Base-by-base conservation (phyloP, 805 yeast genomes). In the Wickerhamiella slavikovae region DNA sequence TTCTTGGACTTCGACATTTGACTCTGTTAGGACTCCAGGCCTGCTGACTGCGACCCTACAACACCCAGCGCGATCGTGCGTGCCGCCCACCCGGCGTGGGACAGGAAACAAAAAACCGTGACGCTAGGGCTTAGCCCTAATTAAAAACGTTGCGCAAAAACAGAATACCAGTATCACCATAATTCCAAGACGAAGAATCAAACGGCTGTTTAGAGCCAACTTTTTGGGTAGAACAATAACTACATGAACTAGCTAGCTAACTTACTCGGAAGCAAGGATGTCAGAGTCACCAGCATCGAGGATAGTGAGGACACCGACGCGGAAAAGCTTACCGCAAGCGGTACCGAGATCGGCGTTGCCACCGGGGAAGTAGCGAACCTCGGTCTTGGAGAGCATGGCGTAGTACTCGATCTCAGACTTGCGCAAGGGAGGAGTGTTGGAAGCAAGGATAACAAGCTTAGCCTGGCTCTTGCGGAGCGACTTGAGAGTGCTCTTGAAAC, bases 301-400 rank as follows among this genome's bases (percentile, higher is more conserved):
- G 54, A 89, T 62, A 55, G 95, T 68, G 55, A 89, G 68, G 56
- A 83, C 85, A 71, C 96, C 96, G 52, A 89, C 96, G 71, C 95
- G 80, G 94, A 89, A 89, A 57, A 89, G 80, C 67, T 79, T 85
- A 83, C 99, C 99, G 68, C 94, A 85, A 52, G 94, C 93, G 53
- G 99, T 89, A 71, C 95, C 96, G 58, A 85, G 79, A 70, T 85
- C 96, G 68, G 85, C 85, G 94, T 85, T 85, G 64, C 93, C 92
- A 71, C 95, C 96, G 66, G 75, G 89, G 92, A 83, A 89, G 83
- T 83, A 91, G 89, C 85, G 83, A 47, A 73, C 75, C 57, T 70
- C 71, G 60, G 94, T 78, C 79, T 83, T 85, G 61, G 96, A 77
- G 62, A 89, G 76, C 98, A 89, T 85, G 57, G 96, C 95, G 80